phyloP scores from a whole-genome alignment of 2,329 filamentous ascomycete genomes.

The Microcyclospora tardicrescens region DNA sequence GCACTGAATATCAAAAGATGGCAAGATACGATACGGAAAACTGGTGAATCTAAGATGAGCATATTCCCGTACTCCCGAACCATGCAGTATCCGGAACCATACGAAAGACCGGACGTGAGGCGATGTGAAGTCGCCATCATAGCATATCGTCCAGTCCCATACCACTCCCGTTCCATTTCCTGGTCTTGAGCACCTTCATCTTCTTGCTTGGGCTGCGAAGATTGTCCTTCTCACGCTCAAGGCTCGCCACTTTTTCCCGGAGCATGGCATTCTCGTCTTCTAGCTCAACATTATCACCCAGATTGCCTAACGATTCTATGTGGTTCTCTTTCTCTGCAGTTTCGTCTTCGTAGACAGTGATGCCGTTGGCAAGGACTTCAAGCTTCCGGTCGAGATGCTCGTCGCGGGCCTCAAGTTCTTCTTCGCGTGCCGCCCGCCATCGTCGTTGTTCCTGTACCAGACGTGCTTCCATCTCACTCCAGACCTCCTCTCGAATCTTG shows the following conservation, averaged over 20 bases:
- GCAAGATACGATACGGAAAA: too few species aligned
- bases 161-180: constrained; percentile 31
- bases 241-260: constrained; percentile 25
- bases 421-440: constrained; percentile 69
- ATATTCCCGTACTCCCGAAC: too few species aligned
- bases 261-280: constrained; percentile 35
- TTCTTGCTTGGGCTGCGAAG: constrained; percentile 35
- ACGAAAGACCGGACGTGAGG: too few species aligned
- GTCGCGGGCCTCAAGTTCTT: constrained; percentile 64
- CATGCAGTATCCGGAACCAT: too few species aligned
- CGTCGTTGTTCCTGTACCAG: constrained; percentile 61
- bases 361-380: constrained; percentile 52
- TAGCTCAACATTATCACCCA: constrained; percentile 17
- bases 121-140: too few species aligned
- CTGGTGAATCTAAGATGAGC: too few species aligned
- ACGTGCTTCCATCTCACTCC: constrained; percentile 67
- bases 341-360: constrained; percentile 33
- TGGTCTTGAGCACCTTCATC: constrained; percentile 36
- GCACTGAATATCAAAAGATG: too few species aligned
- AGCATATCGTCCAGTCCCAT: constrained; percentile 15
- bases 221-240: constrained; percentile 28
- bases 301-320: background rate
- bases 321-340: constrained; percentile 16
- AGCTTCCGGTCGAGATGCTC: constrained; percentile 83
- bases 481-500: constrained; percentile 79